These are phyloP conservation scores for Fragaria vesca DNA, from an alignment of 306 rosid genomes.

Conservation along the genomic window DNA sequence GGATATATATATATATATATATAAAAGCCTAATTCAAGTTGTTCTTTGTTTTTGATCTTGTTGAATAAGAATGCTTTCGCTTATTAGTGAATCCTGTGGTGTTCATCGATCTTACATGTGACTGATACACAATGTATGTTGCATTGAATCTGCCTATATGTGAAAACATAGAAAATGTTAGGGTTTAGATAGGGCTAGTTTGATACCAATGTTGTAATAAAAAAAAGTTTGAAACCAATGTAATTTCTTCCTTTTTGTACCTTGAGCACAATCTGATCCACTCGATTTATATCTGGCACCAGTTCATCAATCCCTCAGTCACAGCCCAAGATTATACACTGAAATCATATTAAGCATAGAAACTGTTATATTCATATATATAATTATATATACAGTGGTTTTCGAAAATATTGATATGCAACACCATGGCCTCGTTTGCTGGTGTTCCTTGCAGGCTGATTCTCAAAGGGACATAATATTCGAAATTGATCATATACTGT, in stretches of 20 bases:
- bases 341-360: neutral
- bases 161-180: neutral
- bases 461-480: neutral
- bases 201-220: neutral
- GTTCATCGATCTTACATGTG: neutral
- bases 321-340: neutral
- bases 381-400: neutral
- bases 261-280: too few species aligned
- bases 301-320: neutral
- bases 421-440: neutral
- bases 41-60: neutral
- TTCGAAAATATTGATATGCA: neutral
- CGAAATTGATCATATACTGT: neutral
- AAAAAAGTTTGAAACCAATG: neutral
- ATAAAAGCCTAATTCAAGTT: neutral
- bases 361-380: neutral
- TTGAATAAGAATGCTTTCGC: neutral
- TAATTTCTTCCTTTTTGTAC: too few species aligned
- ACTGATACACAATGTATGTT: neutral
- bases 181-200: neutral
- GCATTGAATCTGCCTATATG: neutral
- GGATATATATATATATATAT: too few species aligned
- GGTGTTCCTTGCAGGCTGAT: neutral
- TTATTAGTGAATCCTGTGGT: neutral
- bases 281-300: too few species aligned